Base-by-base conservation (phyloP, 2,329 filamentous ascomycete genomes). In the Aspergillus carbonarius region DNA sequence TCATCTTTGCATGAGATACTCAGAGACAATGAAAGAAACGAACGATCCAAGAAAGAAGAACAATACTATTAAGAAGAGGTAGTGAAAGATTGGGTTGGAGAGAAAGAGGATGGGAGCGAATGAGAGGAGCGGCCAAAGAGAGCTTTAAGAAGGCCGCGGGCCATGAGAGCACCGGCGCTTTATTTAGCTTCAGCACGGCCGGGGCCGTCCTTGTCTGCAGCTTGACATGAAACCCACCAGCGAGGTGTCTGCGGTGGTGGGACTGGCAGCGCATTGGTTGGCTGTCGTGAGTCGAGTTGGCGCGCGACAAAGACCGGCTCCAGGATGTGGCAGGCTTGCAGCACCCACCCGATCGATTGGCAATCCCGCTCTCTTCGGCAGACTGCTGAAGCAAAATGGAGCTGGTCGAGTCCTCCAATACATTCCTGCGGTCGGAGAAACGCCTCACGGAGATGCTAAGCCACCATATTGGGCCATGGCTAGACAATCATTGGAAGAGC, bases 251-350 rank as follows among this genome's bases (percentile, higher is more conserved):
- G 44, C 18, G 34, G 17, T 55, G 20, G 18, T 30, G 30, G 57
- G 34, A 15, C 15, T 57, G 39, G 17, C 35, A 49, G n/a, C n/a
- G n/a, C n/a, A n/a, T n/a, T n/a, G n/a, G 57, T 62, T 64, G 62
- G 60, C 51, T 55, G 35, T 53, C 34, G 47, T 52, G 20, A 47
- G 40, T 48, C 42, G 55, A 51, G 18, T 56, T 61, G 57, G 60
- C 62, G 62, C 62, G 62, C 62, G 62, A 61, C 58, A 64, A 64
- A 53, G 46, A 42, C 46, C 52, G 49, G 53, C 40, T 17, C 18
- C 37, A 25, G 37, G 27, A 42, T 30, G 50, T 34, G 44, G 23
- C 23, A 23, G 23, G 23, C 5, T 23, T 23, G 51, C 51, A 44
- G 37, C 51, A 44, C 30, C 37, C 50, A 5, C 50, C 35, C 47